Evolutionary conservation across 192 early-diverging fungal genomes (phyloP).

Genomic region (Dimargaris cristalligena): DNA sequence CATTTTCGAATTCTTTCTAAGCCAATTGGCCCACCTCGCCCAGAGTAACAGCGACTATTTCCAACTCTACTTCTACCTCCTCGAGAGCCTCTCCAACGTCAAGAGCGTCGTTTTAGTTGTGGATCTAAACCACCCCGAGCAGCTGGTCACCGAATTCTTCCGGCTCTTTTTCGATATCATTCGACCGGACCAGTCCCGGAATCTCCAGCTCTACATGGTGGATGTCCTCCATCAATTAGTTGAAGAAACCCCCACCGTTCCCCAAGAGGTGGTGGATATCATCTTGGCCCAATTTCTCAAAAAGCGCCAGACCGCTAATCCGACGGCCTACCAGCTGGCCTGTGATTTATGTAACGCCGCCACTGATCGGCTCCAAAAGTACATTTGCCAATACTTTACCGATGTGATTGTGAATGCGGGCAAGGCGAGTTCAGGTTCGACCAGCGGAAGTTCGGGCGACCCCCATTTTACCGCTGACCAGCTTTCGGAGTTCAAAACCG

Average conservation of each 20-base stretch:
- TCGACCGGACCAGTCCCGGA: conserved; percentile 51
- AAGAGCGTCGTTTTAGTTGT: conserved; percentile 66
- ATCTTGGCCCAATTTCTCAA: conserved; percentile 61
- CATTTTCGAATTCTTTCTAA: conserved; percentile 71
- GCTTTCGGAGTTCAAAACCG: conserved; percentile 32
- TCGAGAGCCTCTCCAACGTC: conserved; percentile 76
- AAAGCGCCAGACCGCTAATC: conserved; percentile 48
- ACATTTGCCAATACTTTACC: conserved; percentile 85
- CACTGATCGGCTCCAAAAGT: conserved; percentile 71
- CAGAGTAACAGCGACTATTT: conserved; percentile 46
- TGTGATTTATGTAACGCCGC: conserved; percentile 58
- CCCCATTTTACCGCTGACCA: not conserved
- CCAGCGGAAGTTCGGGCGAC: not conserved
- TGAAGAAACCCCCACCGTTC: conserved; percentile 50
- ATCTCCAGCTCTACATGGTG: conserved; percentile 57
- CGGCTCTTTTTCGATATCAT: conserved; percentile 46
- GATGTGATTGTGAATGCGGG: conserved; percentile 56
- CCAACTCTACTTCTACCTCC: conserved; percentile 57
- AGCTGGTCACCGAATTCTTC: conserved; percentile 56
- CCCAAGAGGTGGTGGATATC: conserved; percentile 71
- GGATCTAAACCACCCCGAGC: conserved; percentile 59
- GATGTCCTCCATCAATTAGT: conserved; percentile 71
- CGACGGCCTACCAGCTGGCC: conserved; percentile 55
- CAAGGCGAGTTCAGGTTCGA: conserved; percentile 6
- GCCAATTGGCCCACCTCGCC: conserved; percentile 48